Evolutionary conservation across 1,139 yeast genomes (phyloP), one percentile per base, ranked within the genome.

Genomic region (Candida tetrigidarum): DNA sequence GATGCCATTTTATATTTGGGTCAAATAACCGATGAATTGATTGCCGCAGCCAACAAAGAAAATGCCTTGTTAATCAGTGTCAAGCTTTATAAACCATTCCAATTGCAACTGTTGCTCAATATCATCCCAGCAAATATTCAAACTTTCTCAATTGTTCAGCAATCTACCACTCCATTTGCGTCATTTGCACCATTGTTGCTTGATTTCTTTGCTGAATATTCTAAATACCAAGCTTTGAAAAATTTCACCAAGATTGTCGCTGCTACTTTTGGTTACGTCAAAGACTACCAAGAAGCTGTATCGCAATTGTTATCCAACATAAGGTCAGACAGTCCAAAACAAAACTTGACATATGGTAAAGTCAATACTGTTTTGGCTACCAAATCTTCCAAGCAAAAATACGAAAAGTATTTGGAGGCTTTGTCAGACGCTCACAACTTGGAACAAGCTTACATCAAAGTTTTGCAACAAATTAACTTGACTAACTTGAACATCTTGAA

Each of bases 401-500:
- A 61, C 45, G 51, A 63, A 44, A 61, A 63, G 14, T 55, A 58
- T 34, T 40, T 52, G 10, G 54, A 56, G 37, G 80, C 82, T 19
- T 68, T 71, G 38, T 66, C 65, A 19, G 75, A 72, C 30, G 84
- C 78, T 25, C 63, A 65, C 54, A 67, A 73, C 26, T 74, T 87
- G 47, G 97, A 92, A 65, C 81, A 83, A 45, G 91, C 95, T 18
- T 92, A 92, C 67, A 67, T 84, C 54, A 86, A 84, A 62, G 82
- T 92, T 29, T 76, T 92, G 55, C 67, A 76, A 39, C 96, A 91
- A 64, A 72, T 88, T 11, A 84, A 84, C 59, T 19, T 43, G 36
- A 40, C 53, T 14, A 44, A 50, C 4, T 71, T 89, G 52, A 72
- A 78, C 43, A 66, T 91, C 37, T 74, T 87, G 61, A 87, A 89